Percentiles rank a stretch among this genome's conserved stretches.
These are phyloP conservation scores for Euryodendron excelsum DNA, from an alignment of 148 eudicot species.

Conservation along the genomic window DNA sequence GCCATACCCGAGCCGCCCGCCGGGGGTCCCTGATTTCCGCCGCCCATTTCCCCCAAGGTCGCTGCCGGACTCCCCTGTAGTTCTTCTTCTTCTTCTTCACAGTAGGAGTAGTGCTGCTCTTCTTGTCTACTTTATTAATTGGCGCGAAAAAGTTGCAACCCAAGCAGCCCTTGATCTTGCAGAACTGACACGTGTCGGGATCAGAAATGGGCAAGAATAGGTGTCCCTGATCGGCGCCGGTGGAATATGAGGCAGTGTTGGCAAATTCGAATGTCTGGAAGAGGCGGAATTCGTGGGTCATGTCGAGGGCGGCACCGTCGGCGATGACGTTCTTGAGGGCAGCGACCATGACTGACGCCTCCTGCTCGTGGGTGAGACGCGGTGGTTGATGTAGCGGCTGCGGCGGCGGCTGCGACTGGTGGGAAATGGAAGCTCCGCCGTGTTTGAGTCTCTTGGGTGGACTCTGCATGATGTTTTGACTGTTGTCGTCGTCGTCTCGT, in stretches of 20 bases:
- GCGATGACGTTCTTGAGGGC: conserved; percentile 39
- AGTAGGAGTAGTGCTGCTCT: not conserved
- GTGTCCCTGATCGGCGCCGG: not conserved
- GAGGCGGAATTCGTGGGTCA: not conserved
- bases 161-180: conserved; percentile 40
- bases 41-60: conserved; percentile 66
- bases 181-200: conserved; percentile 34
- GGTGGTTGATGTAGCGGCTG: conserved; percentile 11
- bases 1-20: conserved; percentile 49
- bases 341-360: conserved; percentile 35
- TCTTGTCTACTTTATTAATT: conserved; percentile 9
- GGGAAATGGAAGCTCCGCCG: conserved; percentile 4
- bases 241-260: too few species aligned
- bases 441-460: conserved; percentile 10
- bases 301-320: not conserved
- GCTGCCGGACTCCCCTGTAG: conserved; percentile 50
- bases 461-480: conserved; percentile 17
- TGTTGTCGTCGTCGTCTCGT: not conserved
- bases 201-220: conserved; percentile 8
- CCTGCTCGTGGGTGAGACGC: conserved; percentile 34
- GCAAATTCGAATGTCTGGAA: too few species aligned
- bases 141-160: conserved; percentile 38
- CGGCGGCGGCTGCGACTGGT: not conserved
- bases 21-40: conserved; percentile 59
- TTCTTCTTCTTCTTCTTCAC: conserved; percentile 27